Evolutionary conservation across 345 rosid species (phyloP), one percentile per base, ranked within the genome.

Genomic region (Garcia nutans): DNA sequence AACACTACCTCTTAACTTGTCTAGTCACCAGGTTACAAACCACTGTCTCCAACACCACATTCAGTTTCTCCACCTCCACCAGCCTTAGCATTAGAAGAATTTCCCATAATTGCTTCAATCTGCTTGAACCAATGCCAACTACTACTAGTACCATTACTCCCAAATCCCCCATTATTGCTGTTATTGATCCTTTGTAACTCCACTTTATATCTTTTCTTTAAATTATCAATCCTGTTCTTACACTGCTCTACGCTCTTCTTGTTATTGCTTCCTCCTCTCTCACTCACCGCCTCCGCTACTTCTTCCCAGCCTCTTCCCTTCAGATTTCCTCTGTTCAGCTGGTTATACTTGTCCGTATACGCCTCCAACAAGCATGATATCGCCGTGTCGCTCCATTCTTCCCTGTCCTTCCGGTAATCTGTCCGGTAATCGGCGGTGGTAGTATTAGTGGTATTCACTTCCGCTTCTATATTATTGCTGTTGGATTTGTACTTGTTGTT

Each of bases 301-400:
- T 89, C 97, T 84, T 94, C 98, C 98, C 98, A 94, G 64, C 92
- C 97, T 67, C 97, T 87, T 26, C 98, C 98, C 23, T 97, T 77
- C 77, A 94, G 73, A 82, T 92, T 92, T 84, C 97, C 98, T 58
- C 91, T 68, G 60, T 92, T 94, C 78, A 94, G 84, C 84, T 91
- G 91, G 69, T 82, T 84, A 71, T 88, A 86, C 90, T 92, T 94
- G 65, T 91, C 97, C 73, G 86, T 84, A 74, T 94, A 94, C 33
- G 95, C 97, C 41, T 94, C 93, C 73, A 94, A 74, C 74, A 94
- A 73, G 82, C 93, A 90, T 42, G 88, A 79, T 79, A 94, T 91
- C 79, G 97, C 93, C 58, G 91, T 85, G 50, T 94, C 98, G 77
- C 91, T 91, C 97, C 98, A 94, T 82, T 94, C 97, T 81, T 94